Evolutionary conservation across 1,284 basidiomycete species (phyloP).

Genomic region (Ganoderma leucocontextum): DNA sequence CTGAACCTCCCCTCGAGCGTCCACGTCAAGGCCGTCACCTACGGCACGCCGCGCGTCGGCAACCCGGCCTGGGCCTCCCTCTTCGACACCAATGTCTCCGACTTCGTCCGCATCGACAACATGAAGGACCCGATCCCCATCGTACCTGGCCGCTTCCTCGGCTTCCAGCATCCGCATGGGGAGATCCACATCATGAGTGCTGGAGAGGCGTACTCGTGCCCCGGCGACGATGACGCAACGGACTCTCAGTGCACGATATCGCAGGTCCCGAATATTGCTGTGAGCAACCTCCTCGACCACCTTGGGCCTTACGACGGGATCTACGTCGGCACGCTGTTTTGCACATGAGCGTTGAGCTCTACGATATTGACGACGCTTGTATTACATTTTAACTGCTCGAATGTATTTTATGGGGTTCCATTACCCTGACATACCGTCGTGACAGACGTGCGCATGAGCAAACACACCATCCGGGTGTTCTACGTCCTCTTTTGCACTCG

Average conservation of each 20-base stretch:
- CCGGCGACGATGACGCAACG: constrained; percentile 53
- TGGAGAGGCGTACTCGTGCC: constrained; percentile 43
- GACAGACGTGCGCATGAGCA: not conserved
- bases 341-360: constrained; percentile 34
- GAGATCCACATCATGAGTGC: constrained; percentile 47
- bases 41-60: constrained; percentile 50
- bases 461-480: not conserved
- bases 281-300: constrained; percentile 56
- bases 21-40: constrained; percentile 47
- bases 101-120: constrained; percentile 49
- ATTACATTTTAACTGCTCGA: constrained; percentile 13
- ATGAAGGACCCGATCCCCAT: constrained; percentile 48
- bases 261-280: constrained; percentile 53
- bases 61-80: constrained; percentile 43
- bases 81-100: constrained; percentile 43
- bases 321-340: constrained; percentile 58
- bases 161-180: constrained; percentile 47
- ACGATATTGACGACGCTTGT: not conserved
- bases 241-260: constrained; percentile 54
- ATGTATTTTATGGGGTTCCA: not conserved
- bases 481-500: not conserved
- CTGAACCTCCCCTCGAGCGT: constrained; percentile 47
- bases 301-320: constrained; percentile 64
- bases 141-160: constrained; percentile 48
- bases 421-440: not conserved